Evolutionary conservation across 2,329 filamentous ascomycete genomes (phyloP).

Genomic region (Fonsecaea monophora): DNA sequence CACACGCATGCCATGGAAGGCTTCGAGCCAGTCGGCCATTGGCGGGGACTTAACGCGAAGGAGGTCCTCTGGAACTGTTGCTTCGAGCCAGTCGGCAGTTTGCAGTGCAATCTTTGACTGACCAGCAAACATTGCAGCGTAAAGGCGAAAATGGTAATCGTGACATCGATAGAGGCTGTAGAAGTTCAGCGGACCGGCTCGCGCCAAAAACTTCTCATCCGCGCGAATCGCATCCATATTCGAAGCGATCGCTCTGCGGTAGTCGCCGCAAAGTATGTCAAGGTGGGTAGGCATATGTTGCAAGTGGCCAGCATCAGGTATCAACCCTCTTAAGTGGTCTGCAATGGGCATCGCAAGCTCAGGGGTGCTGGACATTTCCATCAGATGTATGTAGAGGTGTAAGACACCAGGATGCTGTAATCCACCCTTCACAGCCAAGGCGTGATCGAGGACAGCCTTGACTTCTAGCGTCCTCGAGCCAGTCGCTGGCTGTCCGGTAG

Average conservation of each 20-base stretch:
- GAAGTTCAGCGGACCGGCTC: conserved; percentile 70
- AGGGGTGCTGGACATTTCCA: conserved; percentile 75
- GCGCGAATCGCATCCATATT: conserved; percentile 71
- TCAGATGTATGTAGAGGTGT: conserved; percentile 78
- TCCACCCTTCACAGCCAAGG: conserved; percentile 59
- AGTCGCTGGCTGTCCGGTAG: conserved; percentile 62
- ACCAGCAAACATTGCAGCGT: conserved; percentile 78
- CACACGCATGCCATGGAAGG: conserved; percentile 70
- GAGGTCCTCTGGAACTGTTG: conserved; percentile 67
- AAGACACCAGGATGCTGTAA: conserved; percentile 71
- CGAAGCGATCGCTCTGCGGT: conserved; percentile 68
- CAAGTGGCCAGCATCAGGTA: conserved; percentile 73
- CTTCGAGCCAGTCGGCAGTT: conserved; percentile 65
- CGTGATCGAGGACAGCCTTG: conserved; percentile 65
- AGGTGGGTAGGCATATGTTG: conserved; percentile 80
- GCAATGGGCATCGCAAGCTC: conserved; percentile 68
- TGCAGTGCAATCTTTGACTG: conserved; percentile 68
- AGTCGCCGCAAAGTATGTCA: conserved; percentile 75
- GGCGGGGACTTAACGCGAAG: conserved; percentile 70
- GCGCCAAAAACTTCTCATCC: conserved; percentile 69
- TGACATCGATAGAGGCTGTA: conserved; percentile 79
- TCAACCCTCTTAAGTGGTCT: conserved; percentile 66
- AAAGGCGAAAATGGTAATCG: conserved; percentile 76
- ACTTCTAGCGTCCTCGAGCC: conserved; percentile 65
- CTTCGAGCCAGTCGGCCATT: conserved; percentile 81